These are phyloP conservation scores for Daldinia eschscholtzii DNA, from an alignment of 2,329 filamentous ascomycete species.

Conservation along the genomic window DNA sequence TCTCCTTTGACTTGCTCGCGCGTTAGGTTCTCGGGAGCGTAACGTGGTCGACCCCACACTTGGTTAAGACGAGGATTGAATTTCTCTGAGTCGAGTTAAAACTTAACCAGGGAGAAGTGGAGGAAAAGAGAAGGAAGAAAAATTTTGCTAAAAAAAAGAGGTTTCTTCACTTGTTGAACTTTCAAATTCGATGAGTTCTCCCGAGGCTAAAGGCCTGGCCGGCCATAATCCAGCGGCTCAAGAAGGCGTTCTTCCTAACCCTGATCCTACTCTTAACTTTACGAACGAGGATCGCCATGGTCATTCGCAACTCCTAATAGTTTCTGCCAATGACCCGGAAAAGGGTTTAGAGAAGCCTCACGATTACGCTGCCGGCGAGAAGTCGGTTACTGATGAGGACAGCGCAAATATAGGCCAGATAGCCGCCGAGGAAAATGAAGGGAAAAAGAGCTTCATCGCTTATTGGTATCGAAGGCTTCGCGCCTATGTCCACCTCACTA, in stretches of 20 bases:
- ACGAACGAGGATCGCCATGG: conserved; percentile 59
- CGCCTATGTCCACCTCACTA: conserved; percentile 59
- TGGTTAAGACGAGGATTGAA: conserved; percentile 28
- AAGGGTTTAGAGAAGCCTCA: conserved; percentile 55
- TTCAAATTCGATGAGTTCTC: conserved; percentile 39
- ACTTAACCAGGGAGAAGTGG: conserved; percentile 15
- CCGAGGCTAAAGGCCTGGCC: conserved; percentile 42
- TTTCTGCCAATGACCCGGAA: conserved; percentile 51
- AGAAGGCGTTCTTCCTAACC: conserved; percentile 42
- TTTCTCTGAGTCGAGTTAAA: conserved; percentile 34
- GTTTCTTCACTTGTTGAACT: conserved; percentile 7
- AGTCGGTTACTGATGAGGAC: conserved; percentile 52
- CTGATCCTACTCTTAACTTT: conserved; percentile 53
- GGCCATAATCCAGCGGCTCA: conserved; percentile 45
- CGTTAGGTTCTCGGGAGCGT: conserved; percentile 34
- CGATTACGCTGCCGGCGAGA: conserved; percentile 56
- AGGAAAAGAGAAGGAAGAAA: conserved; percentile 14
- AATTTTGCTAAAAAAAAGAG: conserved; percentile 14
- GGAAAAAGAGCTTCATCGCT: conserved; percentile 49
- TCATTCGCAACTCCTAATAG: conserved; percentile 58
- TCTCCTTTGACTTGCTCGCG: conserved; percentile 26
- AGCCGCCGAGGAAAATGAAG: conserved; percentile 21
- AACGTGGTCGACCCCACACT: conserved; percentile 38
- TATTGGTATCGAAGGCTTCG: conserved; percentile 60
- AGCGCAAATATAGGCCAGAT: conserved; percentile 50